Conservation (phyloP, 192 early-diverging fungal species). For the Backusella mclennaniae region DNA sequence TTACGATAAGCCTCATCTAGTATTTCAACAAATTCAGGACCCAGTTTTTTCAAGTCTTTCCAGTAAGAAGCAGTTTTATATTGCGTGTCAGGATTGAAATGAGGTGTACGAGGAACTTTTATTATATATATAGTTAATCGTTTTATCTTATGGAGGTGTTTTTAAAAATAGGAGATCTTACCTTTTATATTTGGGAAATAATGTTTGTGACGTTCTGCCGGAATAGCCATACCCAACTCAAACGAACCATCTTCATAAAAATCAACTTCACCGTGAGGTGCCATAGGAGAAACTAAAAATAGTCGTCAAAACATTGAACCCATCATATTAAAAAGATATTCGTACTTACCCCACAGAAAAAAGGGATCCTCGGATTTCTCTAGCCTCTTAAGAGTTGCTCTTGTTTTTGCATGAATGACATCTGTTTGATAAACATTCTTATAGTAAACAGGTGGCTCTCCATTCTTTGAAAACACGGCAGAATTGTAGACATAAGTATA, state of each 20-base stretch:
- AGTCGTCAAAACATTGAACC: not conserved
- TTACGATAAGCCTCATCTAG: slow-evolving; percentile 54
- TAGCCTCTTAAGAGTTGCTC: slow-evolving; percentile 41
- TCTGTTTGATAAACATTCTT: slow-evolving; percentile 55
- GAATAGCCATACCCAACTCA: slow-evolving; percentile 48
- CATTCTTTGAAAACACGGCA: slow-evolving; percentile 59
- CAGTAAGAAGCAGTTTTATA: slow-evolving; percentile 55
- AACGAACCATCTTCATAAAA: slow-evolving; percentile 17
- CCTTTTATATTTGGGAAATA: slow-evolving; percentile 50
- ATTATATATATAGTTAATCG: too few species aligned
- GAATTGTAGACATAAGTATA: slow-evolving; percentile 55
- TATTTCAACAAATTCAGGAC: slow-evolving; percentile 30
- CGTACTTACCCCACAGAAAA: slow-evolving; percentile 35
- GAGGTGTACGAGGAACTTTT: slow-evolving; percentile 27
- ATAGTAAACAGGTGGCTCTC: slow-evolving; percentile 46
- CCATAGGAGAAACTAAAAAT: slow-evolving; percentile 56
- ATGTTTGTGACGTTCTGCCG: slow-evolving; percentile 56
- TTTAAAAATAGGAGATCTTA: not conserved
- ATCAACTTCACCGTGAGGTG: slow-evolving; percentile 57
- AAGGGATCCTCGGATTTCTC: slow-evolving; percentile 40
- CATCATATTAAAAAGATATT: too few species aligned
- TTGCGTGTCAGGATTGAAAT: slow-evolving; percentile 53
- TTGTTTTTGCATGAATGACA: slow-evolving; percentile 49
- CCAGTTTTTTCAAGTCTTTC: slow-evolving; percentile 42
- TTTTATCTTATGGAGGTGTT: too few species aligned